These are phyloP conservation scores for Coniochaeta hoffmannii DNA, from an alignment of 2,329 filamentous ascomycete genomes.

Conservation along the genomic window DNA sequence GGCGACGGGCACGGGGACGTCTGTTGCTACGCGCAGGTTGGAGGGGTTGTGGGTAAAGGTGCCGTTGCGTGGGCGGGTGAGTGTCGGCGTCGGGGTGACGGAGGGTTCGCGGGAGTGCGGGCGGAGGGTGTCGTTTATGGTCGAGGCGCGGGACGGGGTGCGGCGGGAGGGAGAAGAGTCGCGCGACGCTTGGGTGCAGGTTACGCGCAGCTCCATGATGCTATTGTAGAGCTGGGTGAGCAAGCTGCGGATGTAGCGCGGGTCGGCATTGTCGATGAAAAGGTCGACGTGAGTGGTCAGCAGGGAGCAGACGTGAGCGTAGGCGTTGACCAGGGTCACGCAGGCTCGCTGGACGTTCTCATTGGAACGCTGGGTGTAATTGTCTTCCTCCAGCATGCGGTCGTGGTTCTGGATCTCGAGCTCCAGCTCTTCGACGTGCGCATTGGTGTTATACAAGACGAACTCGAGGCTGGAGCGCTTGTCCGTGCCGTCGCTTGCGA, in stretches of 20 bases:
- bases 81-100: slow-evolving; percentile 39
- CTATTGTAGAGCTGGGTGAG: slow-evolving; percentile 59
- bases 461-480: slow-evolving; percentile 59
- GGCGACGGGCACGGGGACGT: slow-evolving; percentile 36
- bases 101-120: slow-evolving; percentile 45
- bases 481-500: slow-evolving; percentile 52
- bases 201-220: slow-evolving; percentile 58
- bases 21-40: slow-evolving; percentile 50
- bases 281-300: slow-evolving; percentile 55
- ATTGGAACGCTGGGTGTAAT: slow-evolving; percentile 44
- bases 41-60: slow-evolving; percentile 39
- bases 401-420: slow-evolving; percentile 58
- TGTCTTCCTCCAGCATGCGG: slow-evolving; percentile 39
- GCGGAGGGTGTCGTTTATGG: slow-evolving; percentile 39
- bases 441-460: slow-evolving; percentile 61
- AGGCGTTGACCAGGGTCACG: slow-evolving; percentile 55
- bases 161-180: slow-evolving; percentile 9
- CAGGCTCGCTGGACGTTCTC: slow-evolving; percentile 58
- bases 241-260: slow-evolving; percentile 58
- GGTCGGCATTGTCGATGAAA: slow-evolving; percentile 58
- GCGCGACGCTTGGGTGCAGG: slow-evolving; percentile 28
- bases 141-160: slow-evolving; percentile 12
- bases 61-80: slow-evolving; percentile 29
- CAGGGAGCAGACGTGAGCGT: slow-evolving; percentile 57
- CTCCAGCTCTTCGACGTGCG: slow-evolving; percentile 58